Conservation (phyloP, 108 stramenopile genomes). For the Cyclotella kingstonii region DNA sequence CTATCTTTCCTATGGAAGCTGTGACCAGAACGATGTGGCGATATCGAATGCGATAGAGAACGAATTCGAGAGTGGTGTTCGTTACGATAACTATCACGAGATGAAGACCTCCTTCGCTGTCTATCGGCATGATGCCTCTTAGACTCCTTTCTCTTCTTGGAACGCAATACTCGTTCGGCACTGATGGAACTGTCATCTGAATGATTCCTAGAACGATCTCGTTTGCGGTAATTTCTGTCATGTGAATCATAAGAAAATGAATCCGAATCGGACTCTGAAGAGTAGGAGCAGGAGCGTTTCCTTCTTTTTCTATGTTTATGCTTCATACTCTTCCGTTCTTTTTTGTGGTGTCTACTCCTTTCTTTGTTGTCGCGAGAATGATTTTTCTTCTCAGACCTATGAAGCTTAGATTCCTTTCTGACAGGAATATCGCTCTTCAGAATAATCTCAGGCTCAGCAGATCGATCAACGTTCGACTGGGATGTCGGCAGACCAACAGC, state of each 20-base stretch:
- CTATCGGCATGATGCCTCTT: too few species aligned
- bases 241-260: background rate
- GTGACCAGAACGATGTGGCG: too few species aligned
- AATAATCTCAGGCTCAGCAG: too few species aligned
- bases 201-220: background rate
- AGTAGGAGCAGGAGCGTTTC: conserved; percentile 1
- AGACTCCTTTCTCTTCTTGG: too few species aligned
- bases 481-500: background rate
- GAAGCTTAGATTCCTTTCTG: background rate
- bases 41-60: too few species aligned
- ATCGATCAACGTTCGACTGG: background rate
- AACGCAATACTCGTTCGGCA: too few species aligned
- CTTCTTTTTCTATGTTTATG: conserved; percentile 5
- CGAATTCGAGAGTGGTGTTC: too few species aligned
- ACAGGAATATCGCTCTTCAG: background rate
- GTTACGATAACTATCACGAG: too few species aligned
- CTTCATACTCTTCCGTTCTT: conserved; percentile 1
- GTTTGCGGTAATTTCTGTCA: background rate
- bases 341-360: background rate
- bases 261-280: background rate
- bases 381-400: background rate
- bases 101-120: too few species aligned
- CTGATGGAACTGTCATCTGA: too few species aligned
- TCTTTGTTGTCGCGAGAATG: conserved; percentile 1
- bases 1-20: too few species aligned